Conservation (phyloP, 139 green algal species). For the Nannochloris sp. region DNA sequence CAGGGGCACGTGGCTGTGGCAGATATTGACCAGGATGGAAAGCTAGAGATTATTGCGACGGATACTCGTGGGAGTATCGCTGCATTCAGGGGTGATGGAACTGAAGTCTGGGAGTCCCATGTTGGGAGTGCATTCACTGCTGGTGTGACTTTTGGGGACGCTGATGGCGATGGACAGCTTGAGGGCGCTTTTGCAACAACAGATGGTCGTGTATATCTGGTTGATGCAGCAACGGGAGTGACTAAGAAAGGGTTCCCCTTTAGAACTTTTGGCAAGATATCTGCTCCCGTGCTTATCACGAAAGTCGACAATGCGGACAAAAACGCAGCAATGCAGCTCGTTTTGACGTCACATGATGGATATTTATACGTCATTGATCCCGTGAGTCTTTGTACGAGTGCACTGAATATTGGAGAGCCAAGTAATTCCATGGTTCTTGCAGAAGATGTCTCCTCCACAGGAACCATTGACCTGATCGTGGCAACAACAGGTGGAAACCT, state of each 20-base stretch:
- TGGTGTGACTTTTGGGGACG: constrained; percentile 52
- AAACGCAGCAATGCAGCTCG: constrained; percentile 48
- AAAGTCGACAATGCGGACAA: constrained; percentile 4
- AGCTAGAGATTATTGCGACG: constrained; percentile 75
- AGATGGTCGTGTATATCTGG: constrained; percentile 64
- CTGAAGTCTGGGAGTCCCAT: constrained; percentile 90
- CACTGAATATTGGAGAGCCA: constrained; percentile 85
- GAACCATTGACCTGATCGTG: constrained; percentile 73
- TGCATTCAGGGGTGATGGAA: constrained; percentile 53
- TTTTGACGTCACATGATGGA: constrained; percentile 79
- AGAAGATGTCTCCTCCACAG: constrained; percentile 79
- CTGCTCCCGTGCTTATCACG: constrained; percentile 48
- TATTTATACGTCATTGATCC: constrained; percentile 7
- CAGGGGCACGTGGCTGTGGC: constrained; percentile 80
- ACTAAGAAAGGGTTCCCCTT: constrained; percentile 71
- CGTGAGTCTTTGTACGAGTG: constrained; percentile 59
- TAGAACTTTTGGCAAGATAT: constrained; percentile 34
- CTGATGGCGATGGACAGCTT: constrained; percentile 73
- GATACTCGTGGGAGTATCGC: constrained; percentile 85
- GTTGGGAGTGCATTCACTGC: constrained; percentile 23
- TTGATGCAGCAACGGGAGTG: constrained; percentile 53
- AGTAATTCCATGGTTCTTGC: constrained; percentile 80
- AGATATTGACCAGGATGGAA: constrained; percentile 86
- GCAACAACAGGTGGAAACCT: constrained; percentile 85
- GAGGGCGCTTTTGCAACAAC: constrained; percentile 69